Percentiles rank a stretch among this genome's conserved stretches.
Evolutionary conservation across 2,329 filamentous ascomycete genomes (phyloP).

Genomic region (Stachybotrys elegans): DNA sequence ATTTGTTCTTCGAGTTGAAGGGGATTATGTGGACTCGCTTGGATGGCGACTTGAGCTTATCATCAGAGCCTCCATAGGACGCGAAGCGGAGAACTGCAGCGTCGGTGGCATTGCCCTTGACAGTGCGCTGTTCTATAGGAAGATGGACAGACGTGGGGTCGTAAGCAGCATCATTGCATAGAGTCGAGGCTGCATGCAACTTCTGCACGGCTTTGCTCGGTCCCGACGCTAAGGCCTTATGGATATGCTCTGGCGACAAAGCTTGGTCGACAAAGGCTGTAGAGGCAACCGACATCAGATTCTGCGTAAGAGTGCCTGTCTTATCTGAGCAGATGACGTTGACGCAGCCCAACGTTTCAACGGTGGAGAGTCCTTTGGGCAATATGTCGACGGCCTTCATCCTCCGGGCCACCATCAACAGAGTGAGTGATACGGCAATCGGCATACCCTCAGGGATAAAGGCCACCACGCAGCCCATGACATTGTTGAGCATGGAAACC

Average conservation of each 20-base stretch:
- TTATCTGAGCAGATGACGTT: slow-evolving; percentile 39
- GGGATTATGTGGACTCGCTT: slow-evolving; percentile 34
- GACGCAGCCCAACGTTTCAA: slow-evolving; percentile 37
- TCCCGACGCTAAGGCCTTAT: slow-evolving; percentile 7
- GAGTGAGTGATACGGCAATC: slow-evolving; percentile 31
- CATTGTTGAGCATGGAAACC: slow-evolving; percentile 38
- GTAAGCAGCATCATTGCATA: slow-evolving; percentile 39
- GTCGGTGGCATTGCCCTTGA: slow-evolving; percentile 39
- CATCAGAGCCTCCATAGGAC: slow-evolving; percentile 15
- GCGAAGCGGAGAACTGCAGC: slow-evolving; percentile 35
- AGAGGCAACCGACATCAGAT: slow-evolving; percentile 37
- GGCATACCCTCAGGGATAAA: slow-evolving; percentile 36
- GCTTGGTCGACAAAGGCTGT: slow-evolving; percentile 30
- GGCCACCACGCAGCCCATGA: slow-evolving; percentile 37
- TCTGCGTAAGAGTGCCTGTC: slow-evolving; percentile 37
- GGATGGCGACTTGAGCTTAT: slow-evolving; percentile 12
- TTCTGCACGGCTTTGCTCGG: not conserved
- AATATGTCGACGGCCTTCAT: slow-evolving; percentile 39
- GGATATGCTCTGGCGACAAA: slow-evolving; percentile 19
- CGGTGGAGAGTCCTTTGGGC: slow-evolving; percentile 35
- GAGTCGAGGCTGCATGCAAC: slow-evolving; percentile 11
- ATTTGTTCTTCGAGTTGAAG: slow-evolving; percentile 48
- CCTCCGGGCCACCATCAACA: slow-evolving; percentile 35
- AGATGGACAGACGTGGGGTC: slow-evolving; percentile 30
- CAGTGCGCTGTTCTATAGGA: slow-evolving; percentile 25